These are phyloP conservation scores for Calonectria crousiana DNA, from an alignment of 2,329 filamentous ascomycete species.

Conservation along the genomic window DNA sequence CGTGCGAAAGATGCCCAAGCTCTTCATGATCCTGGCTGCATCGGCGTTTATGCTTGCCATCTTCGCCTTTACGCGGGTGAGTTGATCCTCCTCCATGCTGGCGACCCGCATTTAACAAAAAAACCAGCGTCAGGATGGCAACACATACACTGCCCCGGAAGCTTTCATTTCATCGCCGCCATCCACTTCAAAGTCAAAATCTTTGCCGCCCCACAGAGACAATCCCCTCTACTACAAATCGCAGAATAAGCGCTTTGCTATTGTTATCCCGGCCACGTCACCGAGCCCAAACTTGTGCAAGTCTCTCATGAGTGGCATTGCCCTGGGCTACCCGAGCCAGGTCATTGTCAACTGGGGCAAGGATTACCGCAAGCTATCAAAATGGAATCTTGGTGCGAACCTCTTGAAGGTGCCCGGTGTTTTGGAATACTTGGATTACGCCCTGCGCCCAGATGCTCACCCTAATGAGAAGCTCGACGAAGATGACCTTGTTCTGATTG, in stretches of 20 bases:
- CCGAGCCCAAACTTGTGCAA: slow-evolving; percentile 7
- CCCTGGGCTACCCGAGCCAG: slow-evolving; percentile 12
- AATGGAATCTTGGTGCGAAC: background rate
- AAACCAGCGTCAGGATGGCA: background rate
- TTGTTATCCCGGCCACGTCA: background rate
- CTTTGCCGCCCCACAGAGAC: too few relatives aligned
- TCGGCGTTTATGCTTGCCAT: background rate
- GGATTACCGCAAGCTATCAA: background rate
- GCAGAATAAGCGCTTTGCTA: background rate
- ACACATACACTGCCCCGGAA: background rate
- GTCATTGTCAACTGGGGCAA: slow-evolving; percentile 9
- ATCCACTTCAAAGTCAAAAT: too few relatives aligned
- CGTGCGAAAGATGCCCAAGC: background rate
- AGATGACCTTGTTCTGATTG: slow-evolving; percentile 1
- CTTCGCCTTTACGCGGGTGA: background rate
- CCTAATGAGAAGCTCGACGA: background rate
- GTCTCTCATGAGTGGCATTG: slow-evolving; percentile 3
- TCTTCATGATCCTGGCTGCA: background rate
- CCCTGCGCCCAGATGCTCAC: background rate
- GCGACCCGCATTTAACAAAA: background rate
- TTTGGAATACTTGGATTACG: background rate
- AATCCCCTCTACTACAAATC: background rate
- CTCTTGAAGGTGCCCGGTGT: background rate
- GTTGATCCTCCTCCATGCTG: background rate
- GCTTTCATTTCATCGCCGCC: too few relatives aligned